Percentiles rank a stretch among this genome's conserved stretches.
These are phyloP conservation scores for Magnusiomyces magnusii DNA, from an alignment of 1,139 yeast species.

Conservation along the genomic window DNA sequence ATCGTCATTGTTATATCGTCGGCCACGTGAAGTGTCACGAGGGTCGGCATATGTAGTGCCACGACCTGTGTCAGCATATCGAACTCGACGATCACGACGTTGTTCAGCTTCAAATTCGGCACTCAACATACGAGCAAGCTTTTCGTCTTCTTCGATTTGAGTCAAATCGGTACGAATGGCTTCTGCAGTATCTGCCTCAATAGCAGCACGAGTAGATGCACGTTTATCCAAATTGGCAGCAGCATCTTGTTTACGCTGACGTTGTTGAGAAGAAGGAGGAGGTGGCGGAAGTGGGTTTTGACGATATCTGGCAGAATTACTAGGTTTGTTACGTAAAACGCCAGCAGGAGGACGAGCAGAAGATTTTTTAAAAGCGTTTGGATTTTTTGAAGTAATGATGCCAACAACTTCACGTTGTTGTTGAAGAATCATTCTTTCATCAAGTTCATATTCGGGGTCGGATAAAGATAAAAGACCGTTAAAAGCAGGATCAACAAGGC, in stretches of 20 bases:
- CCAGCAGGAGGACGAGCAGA: background rate
- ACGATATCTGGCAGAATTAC: no score
- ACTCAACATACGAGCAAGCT: constrained; percentile 73
- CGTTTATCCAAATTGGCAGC: no score
- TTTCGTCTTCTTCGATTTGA: constrained; percentile 70
- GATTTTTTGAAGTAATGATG: constrained; percentile 30
- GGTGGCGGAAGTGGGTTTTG: background rate
- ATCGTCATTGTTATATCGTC: constrained; percentile 9
- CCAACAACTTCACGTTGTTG: constrained; percentile 8
- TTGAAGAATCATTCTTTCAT: constrained; percentile 33
- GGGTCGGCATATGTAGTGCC: constrained; percentile 14
- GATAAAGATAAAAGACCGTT: constrained; percentile 74
- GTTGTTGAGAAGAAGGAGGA: no score
- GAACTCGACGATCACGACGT: constrained; percentile 21
- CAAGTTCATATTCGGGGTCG: constrained; percentile 67
- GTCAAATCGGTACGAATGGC: constrained; percentile 23
- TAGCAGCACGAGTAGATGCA: no score
- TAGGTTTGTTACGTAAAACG: background rate
- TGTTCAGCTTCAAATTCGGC: constrained; percentile 47
- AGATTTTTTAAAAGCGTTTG: constrained; percentile 24
- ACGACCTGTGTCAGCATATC: constrained; percentile 19
- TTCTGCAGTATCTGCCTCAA: no score
- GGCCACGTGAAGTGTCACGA: background rate
- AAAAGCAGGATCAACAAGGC: constrained; percentile 77
- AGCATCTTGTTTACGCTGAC: no score